Percentiles rank a stretch among this genome's conserved stretches.
phyloP scores from a whole-genome alignment of 441 rosid species.

The Gossypium trilobum region DNA sequence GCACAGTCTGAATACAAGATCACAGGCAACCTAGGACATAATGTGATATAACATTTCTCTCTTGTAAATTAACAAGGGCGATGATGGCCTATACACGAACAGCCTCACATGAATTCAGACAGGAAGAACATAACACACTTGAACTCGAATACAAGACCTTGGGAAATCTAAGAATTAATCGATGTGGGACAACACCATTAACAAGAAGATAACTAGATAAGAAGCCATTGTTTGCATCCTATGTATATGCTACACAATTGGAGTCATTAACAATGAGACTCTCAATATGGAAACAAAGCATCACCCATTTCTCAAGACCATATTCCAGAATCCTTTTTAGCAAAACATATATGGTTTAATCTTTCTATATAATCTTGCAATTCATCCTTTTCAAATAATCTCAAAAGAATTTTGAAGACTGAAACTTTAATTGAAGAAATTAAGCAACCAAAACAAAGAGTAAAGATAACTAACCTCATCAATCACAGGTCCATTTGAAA shows the following conservation, averaged over 20 bases:
- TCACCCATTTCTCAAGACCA: background rate
- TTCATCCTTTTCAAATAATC: background rate
- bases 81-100: background rate
- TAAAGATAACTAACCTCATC: constrained; percentile 51
- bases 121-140: background rate
- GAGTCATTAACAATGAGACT: background rate
- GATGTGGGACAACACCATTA: background rate
- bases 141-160: background rate
- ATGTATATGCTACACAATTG: background rate
- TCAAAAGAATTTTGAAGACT: background rate
- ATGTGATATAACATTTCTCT: background rate
- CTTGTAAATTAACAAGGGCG: background rate
- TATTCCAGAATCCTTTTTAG: background rate
- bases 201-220: background rate
- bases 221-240: background rate
- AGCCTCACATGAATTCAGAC: background rate
- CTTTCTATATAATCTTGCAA: background rate
- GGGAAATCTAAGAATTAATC: background rate
- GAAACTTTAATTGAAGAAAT: background rate
- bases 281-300: background rate
- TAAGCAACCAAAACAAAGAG: background rate
- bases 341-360: background rate
- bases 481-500: constrained; percentile 70
- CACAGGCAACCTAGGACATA: background rate
- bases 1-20: background rate